phyloP scores from a whole-genome alignment of 1,139 yeast species.

The Maudiozyma humilis region DNA sequence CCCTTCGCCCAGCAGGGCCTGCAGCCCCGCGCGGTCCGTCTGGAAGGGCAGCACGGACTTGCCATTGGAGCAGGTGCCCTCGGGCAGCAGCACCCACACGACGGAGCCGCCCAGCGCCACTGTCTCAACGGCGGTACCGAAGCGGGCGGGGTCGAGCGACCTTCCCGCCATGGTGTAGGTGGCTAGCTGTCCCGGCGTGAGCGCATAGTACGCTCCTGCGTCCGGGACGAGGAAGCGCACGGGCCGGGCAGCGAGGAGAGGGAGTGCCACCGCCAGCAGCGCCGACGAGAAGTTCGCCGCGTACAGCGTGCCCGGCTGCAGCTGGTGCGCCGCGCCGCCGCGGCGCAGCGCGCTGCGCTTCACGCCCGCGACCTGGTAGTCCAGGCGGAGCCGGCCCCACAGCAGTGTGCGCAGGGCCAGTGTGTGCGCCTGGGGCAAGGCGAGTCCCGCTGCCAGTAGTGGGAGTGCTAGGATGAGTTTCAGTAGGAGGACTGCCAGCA shows the following conservation, averaged over 20 bases:
- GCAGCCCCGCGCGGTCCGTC: constrained; percentile 20
- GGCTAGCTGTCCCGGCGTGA: constrained; percentile 36
- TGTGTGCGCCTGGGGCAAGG: not conserved
- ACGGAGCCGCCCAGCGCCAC: constrained; percentile 26
- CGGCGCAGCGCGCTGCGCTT: constrained; percentile 38
- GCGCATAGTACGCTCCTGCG: constrained; percentile 34
- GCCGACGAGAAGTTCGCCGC: constrained; percentile 48
- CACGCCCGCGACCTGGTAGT: constrained; percentile 45
- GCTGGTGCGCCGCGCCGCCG: constrained; percentile 31
- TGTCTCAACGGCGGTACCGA: constrained; percentile 14
- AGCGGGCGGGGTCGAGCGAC: constrained; percentile 15
- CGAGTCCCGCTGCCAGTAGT: not conserved
- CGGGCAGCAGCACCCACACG: constrained; percentile 47
- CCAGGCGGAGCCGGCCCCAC: constrained; percentile 20
- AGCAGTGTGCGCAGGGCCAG: constrained; percentile 13
- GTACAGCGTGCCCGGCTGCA: constrained; percentile 39
- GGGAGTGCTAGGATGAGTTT: constrained; percentile 1
- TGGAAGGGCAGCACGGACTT: constrained; percentile 47
- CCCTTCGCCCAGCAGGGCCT: constrained; percentile 14
- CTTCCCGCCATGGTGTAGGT: constrained; percentile 28
- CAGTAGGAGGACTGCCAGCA: not conserved
- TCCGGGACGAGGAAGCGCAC: constrained; percentile 25
- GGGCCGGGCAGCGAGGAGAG: constrained; percentile 31
- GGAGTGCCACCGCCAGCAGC: constrained; percentile 41
- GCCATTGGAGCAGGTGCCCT: constrained; percentile 66